A percentile compares a stretch with the other conserved stretches of the same genome.
These are phyloP conservation scores for Yamadazyma buinensis DNA, from an alignment of 1,139 yeast species.

Conservation along the genomic window DNA sequence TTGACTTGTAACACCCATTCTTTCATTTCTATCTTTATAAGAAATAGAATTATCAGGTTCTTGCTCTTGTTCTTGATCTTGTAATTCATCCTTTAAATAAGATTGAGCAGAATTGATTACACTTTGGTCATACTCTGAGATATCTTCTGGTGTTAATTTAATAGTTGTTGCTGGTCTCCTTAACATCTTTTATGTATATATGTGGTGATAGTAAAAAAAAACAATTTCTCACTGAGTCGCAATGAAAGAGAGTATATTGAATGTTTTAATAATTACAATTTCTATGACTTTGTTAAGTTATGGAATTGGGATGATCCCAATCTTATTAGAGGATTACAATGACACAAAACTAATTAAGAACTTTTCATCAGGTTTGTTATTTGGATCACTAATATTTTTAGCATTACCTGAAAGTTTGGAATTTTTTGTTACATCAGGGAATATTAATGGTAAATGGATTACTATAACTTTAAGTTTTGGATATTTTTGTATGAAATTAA, in stretches of 20 bases:
- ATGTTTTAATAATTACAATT: constrained; percentile 9
- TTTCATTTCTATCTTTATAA: constrained; percentile 14
- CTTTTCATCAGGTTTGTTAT: constrained; percentile 59
- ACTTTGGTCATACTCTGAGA: constrained; percentile 55
- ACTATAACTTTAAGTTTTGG: constrained; percentile 38
- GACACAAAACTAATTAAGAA: constrained; percentile 29
- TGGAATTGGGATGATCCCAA: constrained; percentile 31
- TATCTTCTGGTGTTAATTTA: constrained; percentile 62
- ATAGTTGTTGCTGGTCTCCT: constrained; percentile 65
- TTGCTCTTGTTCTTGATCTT: constrained; percentile 10
- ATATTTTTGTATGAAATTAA: constrained; percentile 20
- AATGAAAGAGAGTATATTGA: constrained; percentile 10
- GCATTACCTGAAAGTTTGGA: constrained; percentile 70
- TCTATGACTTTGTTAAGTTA: constrained; percentile 31
- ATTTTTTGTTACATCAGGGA: constrained; percentile 31
- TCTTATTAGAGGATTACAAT: constrained; percentile 16
- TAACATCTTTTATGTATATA: constrained; percentile 36
- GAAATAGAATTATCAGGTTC: constrained; percentile 15
- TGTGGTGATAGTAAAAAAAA: too few species aligned
- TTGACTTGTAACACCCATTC: constrained; percentile 16
- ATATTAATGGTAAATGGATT: constrained; percentile 16
- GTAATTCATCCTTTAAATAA: constrained; percentile 13
- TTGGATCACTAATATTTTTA: constrained; percentile 62
- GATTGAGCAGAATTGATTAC: constrained; percentile 8
- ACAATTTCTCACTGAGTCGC: too few species aligned